These are phyloP conservation scores for Pluteus cervinus DNA, from an alignment of 768 basidiomycete species.

Conservation along the genomic window DNA sequence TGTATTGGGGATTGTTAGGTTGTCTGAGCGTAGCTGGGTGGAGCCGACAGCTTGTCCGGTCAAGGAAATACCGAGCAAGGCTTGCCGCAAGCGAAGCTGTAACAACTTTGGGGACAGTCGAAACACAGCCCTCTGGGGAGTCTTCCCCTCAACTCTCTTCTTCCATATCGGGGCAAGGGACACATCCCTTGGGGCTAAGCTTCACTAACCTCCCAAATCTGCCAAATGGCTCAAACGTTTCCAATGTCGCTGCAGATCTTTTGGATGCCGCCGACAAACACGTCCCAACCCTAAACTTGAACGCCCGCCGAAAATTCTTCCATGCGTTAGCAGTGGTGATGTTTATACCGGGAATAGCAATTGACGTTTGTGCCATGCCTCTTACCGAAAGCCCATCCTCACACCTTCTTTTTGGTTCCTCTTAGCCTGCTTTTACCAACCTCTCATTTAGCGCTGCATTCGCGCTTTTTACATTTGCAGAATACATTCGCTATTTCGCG, in stretches of 20 bases:
- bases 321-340: constrained; percentile 93
- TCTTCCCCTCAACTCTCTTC: constrained; percentile 4
- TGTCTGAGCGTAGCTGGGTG: constrained; percentile 89
- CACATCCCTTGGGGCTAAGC: constrained; percentile 33
- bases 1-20: constrained; percentile 81
- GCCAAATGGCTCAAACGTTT: constrained; percentile 34
- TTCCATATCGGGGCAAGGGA: constrained; percentile 11
- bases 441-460: constrained; percentile 93
- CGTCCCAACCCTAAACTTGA: constrained; percentile 84
- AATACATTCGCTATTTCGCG: constrained; percentile 98
- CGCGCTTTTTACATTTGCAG: constrained; percentile 90
- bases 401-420: constrained; percentile 11
- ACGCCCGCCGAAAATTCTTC: constrained; percentile 94
- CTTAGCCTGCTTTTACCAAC: constrained; percentile 93
- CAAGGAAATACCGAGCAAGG: constrained; percentile 58
- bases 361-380: constrained; percentile 66
- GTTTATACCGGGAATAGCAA: constrained; percentile 91
- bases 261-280: constrained; percentile 86
- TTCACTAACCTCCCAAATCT: constrained; percentile 47
- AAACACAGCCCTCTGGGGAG: constrained; percentile 7
- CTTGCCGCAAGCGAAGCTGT: constrained; percentile 32
- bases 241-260: constrained; percentile 58
- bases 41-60: constrained; percentile 84
- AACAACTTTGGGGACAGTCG: constrained; percentile 19
- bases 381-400: too few species aligned